Conservation (phyloP, 768 basidiomycete genomes). For the Sistotremastrum suecicum region DNA sequence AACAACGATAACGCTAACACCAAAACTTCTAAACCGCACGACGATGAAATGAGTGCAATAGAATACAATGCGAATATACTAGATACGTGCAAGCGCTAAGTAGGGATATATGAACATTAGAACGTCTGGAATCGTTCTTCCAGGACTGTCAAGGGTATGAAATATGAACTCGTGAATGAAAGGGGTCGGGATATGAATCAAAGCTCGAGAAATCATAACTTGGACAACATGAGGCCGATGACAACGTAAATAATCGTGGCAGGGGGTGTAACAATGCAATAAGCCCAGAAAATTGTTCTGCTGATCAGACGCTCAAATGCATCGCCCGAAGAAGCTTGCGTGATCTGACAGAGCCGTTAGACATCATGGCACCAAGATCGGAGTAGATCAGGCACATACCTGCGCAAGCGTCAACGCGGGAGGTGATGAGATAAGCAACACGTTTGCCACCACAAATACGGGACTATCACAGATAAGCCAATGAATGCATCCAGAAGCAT, state of each 20-base stretch:
- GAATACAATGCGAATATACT: too few relatives aligned
- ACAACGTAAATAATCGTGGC: slow-evolving; percentile 69
- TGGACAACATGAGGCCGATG: slow-evolving; percentile 49
- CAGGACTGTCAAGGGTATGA: too few relatives aligned
- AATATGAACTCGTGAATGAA: too few relatives aligned
- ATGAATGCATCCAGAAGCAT: slow-evolving; percentile 1
- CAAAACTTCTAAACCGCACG: too few relatives aligned
- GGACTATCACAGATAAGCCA: slow-evolving; percentile 33
- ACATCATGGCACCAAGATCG: slow-evolving; percentile 15
- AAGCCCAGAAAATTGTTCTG: slow-evolving; percentile 88
- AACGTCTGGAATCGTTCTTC: too few relatives aligned
- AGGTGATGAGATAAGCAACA: slow-evolving; percentile 70
- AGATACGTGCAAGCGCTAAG: too few relatives aligned
- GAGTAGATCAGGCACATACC: slow-evolving; percentile 18
- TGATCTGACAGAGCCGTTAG: slow-evolving; percentile 35
- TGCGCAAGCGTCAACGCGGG: slow-evolving; percentile 64
- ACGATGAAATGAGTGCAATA: too few relatives aligned
- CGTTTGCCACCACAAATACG: slow-evolving; percentile 74
- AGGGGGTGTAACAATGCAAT: slow-evolving; percentile 78
- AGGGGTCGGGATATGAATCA: too few relatives aligned
- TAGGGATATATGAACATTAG: too few relatives aligned
- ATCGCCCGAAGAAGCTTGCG: slow-evolving; percentile 72
- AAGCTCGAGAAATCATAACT: slow-evolving; percentile 20
- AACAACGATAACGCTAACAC: too few relatives aligned
- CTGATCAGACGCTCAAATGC: slow-evolving; percentile 86